Conservation (phyloP, 768 basidiomycete genomes). For the Scleroderma citrinum region DNA sequence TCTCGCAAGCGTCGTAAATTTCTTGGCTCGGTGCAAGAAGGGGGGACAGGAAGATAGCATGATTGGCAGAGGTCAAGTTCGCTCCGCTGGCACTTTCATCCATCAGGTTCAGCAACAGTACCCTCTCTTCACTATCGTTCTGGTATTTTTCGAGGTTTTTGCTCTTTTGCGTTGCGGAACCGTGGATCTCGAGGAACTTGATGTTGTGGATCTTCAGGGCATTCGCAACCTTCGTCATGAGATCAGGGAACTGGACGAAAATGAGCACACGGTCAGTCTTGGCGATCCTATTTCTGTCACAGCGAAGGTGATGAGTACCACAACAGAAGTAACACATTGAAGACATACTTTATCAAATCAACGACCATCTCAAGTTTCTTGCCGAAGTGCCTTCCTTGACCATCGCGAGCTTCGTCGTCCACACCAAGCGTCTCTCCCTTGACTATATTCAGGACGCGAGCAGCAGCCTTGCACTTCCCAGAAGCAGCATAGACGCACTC, state of each 20-base stretch:
- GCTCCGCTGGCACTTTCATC: conserved; percentile 93
- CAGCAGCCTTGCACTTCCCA: conserved; percentile 72
- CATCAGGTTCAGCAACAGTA: conserved; percentile 86
- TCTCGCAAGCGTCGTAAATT: conserved; percentile 79
- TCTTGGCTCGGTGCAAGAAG: conserved; percentile 77
- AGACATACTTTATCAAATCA: conserved; percentile 62
- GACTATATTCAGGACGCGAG: conserved; percentile 78
- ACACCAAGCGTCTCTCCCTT: conserved; percentile 71
- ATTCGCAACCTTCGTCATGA: conserved; percentile 86
- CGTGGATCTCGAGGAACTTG: conserved; percentile 75
- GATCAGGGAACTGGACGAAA: conserved; percentile 94
- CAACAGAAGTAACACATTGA: neutral
- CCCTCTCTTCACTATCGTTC: conserved; percentile 66
- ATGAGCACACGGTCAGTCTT: conserved; percentile 79
- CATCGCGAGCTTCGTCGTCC: conserved; percentile 71
- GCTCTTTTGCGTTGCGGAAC: conserved; percentile 69
- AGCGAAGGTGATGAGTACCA: neutral
- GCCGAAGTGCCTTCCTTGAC: conserved; percentile 71
- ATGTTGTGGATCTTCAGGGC: conserved; percentile 70
- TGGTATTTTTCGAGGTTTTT: conserved; percentile 86
- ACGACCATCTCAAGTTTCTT: conserved; percentile 78
- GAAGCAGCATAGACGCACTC: conserved; percentile 73
- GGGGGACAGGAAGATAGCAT: conserved; percentile 92
- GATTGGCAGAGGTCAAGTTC: conserved; percentile 90
- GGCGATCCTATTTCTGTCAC: conserved; percentile 56